Evolutionary conservation across 176 grass and related monocot species (phyloP), one percentile per base, ranked within the genome.

Genomic region (Areca catechu): DNA sequence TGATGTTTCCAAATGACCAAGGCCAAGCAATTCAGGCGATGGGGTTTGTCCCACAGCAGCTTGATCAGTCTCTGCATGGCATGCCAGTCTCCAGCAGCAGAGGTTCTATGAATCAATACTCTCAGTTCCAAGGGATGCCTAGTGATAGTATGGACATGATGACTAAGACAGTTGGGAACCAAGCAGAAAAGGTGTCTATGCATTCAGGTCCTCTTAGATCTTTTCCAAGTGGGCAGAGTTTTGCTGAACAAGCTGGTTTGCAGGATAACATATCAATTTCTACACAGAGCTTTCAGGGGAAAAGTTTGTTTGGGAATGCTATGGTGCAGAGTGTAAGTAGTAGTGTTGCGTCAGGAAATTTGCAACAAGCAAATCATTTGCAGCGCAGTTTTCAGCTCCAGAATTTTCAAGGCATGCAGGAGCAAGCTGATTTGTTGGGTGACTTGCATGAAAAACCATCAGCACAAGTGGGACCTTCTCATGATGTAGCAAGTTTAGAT

Each of bases 401-500:
- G 69, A 72, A 70, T 79, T 89, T 77, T 67, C 80, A 67, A 66
- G 56, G 60, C 67, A 80, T 60, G 51, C 57, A 77, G 65, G 76
- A 73, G 54, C 85, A 80, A 77, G 62, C 60, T 57, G 64, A 65
- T 66, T 65, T 62, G 65, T 75, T 79, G 70, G 63, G 17, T 20
- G 83, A 71, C 22, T 30, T 75, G 54, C 82, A 79, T 70, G 85
- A 77, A 24, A 89, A 86, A 80, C 56, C 80, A 54, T 30, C 56
- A 68, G 22, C 69, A 53, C 82, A 80, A 58, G 71, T 55, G 51
- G 75, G 78, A 17, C 76, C 79, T 64, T 57, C 76, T 56, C 76
- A 61, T 81, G 82, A 73, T 64, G 74, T 79, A 54, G 75, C 86
- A 70, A 86, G 90, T 69, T 77, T 95, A 74, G 90, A 95, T 50